Evolutionary conservation across 352 stramenopile species (phyloP).

Genomic region (Nothophytophthora sp.): DNA sequence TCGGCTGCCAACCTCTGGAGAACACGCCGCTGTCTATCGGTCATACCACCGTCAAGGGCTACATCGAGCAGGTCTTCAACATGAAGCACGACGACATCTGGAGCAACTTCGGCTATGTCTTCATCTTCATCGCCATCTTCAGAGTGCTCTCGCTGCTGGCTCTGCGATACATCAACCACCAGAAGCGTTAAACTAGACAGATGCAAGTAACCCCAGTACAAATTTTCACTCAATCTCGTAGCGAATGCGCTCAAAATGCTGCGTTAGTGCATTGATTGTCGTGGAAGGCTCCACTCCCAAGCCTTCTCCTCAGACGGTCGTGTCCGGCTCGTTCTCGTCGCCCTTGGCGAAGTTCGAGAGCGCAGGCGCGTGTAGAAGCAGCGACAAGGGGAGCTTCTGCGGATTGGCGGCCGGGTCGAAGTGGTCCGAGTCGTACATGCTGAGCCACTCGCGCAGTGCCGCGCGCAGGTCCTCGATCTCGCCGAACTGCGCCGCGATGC

Average conservation of each 20-base stretch:
- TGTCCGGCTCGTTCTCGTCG: constrained; percentile 8
- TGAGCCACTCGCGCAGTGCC: constrained; percentile 69
- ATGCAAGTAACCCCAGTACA: no score
- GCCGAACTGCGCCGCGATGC: constrained; percentile 70
- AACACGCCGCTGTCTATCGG: constrained; percentile 12
- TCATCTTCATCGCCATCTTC: constrained; percentile 24
- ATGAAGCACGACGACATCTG: constrained; percentile 23
- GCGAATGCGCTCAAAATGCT: background rate
- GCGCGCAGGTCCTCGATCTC: constrained; percentile 53
- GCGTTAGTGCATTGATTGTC: no score
- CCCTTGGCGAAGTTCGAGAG: constrained; percentile 42
- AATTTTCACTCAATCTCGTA: no score
- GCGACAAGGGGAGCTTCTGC: constrained; percentile 45
- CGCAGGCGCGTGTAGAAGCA: constrained; percentile 77
- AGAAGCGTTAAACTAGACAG: constrained; percentile 11
- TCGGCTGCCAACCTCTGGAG: constrained; percentile 23
- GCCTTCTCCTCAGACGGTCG: constrained; percentile 14
- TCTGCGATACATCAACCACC: constrained; percentile 37
- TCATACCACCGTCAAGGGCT: constrained; percentile 17
- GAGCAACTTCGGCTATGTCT: constrained; percentile 20
- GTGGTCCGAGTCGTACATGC: constrained; percentile 72
- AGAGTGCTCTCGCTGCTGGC: constrained; percentile 22
- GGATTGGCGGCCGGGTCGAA: constrained; percentile 23
- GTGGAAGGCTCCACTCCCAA: no score
- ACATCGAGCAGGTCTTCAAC: constrained; percentile 15